phyloP scores from a whole-genome alignment of 495 filamentous ascomycete species.

The Friedmanniomyces endolithicus region DNA sequence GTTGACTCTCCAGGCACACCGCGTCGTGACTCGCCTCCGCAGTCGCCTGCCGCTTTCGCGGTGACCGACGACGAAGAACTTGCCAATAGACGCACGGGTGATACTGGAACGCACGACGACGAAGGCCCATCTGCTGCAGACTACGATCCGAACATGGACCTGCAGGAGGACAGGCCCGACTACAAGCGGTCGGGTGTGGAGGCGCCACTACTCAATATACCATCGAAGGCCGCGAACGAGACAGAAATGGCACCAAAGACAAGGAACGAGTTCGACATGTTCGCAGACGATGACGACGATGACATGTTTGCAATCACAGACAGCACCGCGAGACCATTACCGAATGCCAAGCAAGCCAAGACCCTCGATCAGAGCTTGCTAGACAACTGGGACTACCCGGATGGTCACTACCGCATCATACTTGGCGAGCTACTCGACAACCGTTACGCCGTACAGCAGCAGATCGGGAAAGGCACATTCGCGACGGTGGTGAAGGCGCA shows the following conservation, averaged over 20 bases:
- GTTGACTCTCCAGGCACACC: slow-evolving; percentile 37
- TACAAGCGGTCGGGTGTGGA: slow-evolving; percentile 47
- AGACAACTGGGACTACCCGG: slow-evolving; percentile 85
- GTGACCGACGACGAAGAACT: slow-evolving; percentile 52
- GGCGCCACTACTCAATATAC: neutral
- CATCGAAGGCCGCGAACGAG: neutral
- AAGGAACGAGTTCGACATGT: slow-evolving; percentile 81
- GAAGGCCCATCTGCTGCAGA: slow-evolving; percentile 86
- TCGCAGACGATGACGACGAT: slow-evolving; percentile 77
- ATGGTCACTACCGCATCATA: slow-evolving; percentile 90
- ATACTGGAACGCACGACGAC: slow-evolving; percentile 39
- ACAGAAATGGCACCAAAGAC: slow-evolving; percentile 9
- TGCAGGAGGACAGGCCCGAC: slow-evolving; percentile 72
- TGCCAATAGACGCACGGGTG: slow-evolving; percentile 35
- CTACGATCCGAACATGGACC: slow-evolving; percentile 87
- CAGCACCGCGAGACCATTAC: slow-evolving; percentile 33
- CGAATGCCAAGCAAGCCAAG: slow-evolving; percentile 39
- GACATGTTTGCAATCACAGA: slow-evolving; percentile 74
- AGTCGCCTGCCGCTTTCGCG: slow-evolving; percentile 43
- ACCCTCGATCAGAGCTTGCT: slow-evolving; percentile 71
- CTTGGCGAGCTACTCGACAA: slow-evolving; percentile 78
- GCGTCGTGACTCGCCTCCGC: slow-evolving; percentile 35
- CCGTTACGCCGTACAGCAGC: slow-evolving; percentile 74
- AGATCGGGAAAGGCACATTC: slow-evolving; percentile 91
- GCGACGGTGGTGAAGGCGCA: slow-evolving; percentile 86